Base-by-base conservation (phyloP, 192 early-diverging fungal species). In the Entrophospora sp. region DNA sequence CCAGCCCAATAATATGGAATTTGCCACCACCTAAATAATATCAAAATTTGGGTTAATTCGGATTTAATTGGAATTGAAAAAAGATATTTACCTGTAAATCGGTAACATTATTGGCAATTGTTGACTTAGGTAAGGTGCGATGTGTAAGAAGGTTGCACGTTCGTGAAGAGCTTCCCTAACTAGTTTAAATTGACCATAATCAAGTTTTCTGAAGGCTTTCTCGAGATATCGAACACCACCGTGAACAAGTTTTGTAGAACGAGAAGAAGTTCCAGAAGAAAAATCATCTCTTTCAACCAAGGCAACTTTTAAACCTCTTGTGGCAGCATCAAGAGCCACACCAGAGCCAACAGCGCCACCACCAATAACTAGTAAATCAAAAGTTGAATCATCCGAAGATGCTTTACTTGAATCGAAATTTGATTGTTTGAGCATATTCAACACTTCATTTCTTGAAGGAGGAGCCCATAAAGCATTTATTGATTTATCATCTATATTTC, bases 231-330 rank as follows among this genome's bases (percentile, higher is more conserved):
- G 81, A 30, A 98, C 96, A 57, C 96, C 96, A 62, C 96, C 96
- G 69, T 98, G 96, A 25, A 98, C 91, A 18, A 98, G 82, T 72
- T 98, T 98, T 16, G 96, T 98, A 24, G 89, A 92, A 48, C 91
- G 76, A 1, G 92, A 94, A 36, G 87, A 90, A 3, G 96, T 96
- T 25, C 96, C 95, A 16, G 88, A 81, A 10, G 93, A 81, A 84
- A 94, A 98, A 73, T 98, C 95, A 70, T 98, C 93, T 46, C 92
- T 79, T 76, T 98, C 95, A 6, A 98, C 94, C 70, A 98, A 78
- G 4, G 95, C 95, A 32, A 95, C 92, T 22, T 83, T 89, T 31
- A 98, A 75, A 37, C 95, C 95, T 22, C 95, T 81, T 5, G 95
- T 95, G 0, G 89, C 91, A 18, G 94, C 95, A 74, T 98, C 95